Percentiles rank a stretch among this genome's conserved stretches.
Evolutionary conservation across 2,329 filamentous ascomycete species (phyloP).

Genomic region (Colletotrichum liaoningense): DNA sequence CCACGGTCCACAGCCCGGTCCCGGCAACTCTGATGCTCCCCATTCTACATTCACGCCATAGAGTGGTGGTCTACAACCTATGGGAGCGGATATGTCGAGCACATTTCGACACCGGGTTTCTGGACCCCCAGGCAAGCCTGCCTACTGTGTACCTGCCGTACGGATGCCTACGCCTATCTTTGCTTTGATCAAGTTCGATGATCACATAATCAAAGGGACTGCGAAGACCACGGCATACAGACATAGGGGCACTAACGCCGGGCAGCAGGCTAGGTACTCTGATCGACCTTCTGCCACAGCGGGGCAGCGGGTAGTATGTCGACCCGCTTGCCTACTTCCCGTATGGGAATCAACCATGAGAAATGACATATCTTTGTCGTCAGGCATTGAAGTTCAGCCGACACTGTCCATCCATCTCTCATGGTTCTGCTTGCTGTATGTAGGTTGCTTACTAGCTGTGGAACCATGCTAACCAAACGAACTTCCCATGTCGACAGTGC

Average conservation of each 20-base stretch:
- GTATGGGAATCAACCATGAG: neutral
- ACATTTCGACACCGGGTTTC: no score
- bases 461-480: neutral
- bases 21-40: neutral
- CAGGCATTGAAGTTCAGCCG: neutral
- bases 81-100: no score
- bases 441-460: neutral
- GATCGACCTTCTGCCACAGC: constrained; percentile 14
- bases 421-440: neutral
- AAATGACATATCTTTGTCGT: constrained; percentile 21
- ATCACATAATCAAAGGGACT: neutral
- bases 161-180: no score
- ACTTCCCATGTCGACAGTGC: neutral
- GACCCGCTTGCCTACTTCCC: neutral
- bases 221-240: no score
- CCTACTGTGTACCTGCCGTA: no score
- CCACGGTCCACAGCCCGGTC: neutral
- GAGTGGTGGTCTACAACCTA: neutral
- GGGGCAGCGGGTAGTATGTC: constrained; percentile 5
- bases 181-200: neutral
- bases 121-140: no score
- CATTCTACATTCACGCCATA: neutral
- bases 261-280: neutral
- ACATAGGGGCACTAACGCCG: neutral
- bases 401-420: neutral